Base-by-base conservation (phyloP, 805 yeast species). In the Torulaspora microellipsoides region DNA sequence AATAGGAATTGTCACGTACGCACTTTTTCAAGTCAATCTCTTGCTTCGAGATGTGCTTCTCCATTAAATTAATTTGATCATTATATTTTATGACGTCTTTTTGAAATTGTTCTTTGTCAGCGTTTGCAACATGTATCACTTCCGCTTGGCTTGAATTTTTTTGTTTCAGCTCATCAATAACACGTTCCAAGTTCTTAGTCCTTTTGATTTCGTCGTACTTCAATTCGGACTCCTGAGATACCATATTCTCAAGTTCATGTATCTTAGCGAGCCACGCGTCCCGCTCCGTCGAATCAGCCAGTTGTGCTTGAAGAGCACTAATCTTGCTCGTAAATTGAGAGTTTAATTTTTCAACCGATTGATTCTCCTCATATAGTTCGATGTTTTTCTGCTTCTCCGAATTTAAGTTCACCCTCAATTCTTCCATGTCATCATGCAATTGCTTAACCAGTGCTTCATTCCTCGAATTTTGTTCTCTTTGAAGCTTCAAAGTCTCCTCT, bases 321-420 rank as follows among this genome's bases (percentile, higher is more conserved):
- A 77, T 66, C 51, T 77, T 76, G 12, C 47, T 43, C 40, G 66
- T 71, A 48, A 84, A 62, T 38, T 79, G 78, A 29, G 64, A 64
- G 53, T 82, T 79, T 46, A 71, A 73, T 48, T 72, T 80, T 23
- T 75, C 76, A 34, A 84, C 58, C 1, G 83, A 75, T 54, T 79
- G 80, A 54, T 81, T 83, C 56, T 85, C 93, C 60, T 85, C 87
- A 17, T 70, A 65, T 4, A 80, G 62, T 38, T 80, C 77, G 44
- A 81, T 66, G 31, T 76, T 72, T 36, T 78, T 78, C 35, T 75
- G 75, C 46, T 80, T 75, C 42, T 74, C 67, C 11, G 59, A 59
- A 34, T 68, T 71, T n/a, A 68, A 47, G 23, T 64, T 66, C 2
- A 48, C 34, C 42, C 66, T 68, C 44, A 70, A 51, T 1, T 32